Conservation (phyloP, 305 asterid genomes). For the Stenogyne calaminthoides region DNA sequence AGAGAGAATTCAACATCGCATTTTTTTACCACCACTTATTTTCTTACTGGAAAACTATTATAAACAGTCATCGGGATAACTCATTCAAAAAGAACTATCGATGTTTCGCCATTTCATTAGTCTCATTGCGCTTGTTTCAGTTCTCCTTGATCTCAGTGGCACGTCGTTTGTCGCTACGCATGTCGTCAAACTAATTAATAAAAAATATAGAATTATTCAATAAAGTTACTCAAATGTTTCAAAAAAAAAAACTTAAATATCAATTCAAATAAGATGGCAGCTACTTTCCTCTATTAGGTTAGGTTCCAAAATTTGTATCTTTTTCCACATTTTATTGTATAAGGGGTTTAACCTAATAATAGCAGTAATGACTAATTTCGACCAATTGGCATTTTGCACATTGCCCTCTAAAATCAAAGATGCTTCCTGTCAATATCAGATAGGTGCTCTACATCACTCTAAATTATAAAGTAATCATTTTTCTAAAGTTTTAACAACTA, state of each 20-base stretch:
- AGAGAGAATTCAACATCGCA: too few species aligned
- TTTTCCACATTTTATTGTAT: too few species aligned
- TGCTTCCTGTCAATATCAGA: constrained; percentile 21
- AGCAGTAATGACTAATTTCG: neutral
- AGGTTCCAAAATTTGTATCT: neutral
- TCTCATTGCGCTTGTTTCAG: too few species aligned
- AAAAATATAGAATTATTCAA: neutral
- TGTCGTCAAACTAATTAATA: too few species aligned
- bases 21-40: too few species aligned
- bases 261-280: neutral
- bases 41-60: too few species aligned
- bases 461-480: neutral
- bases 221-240: neutral
- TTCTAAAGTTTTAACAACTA: neutral
- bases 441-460: neutral
- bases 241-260: too few species aligned
- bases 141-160: too few species aligned
- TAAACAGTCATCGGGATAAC: too few species aligned
- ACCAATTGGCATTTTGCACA: constrained; percentile 38
- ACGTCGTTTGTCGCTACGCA: too few species aligned
- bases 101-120: too few species aligned
- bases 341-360: neutral
- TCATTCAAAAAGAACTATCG: too few species aligned
- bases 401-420: constrained; percentile 27
- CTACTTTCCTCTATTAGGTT: neutral